Base-by-base conservation (phyloP, 1,284 basidiomycete species). In the Apiotrichum porosum region DNA sequence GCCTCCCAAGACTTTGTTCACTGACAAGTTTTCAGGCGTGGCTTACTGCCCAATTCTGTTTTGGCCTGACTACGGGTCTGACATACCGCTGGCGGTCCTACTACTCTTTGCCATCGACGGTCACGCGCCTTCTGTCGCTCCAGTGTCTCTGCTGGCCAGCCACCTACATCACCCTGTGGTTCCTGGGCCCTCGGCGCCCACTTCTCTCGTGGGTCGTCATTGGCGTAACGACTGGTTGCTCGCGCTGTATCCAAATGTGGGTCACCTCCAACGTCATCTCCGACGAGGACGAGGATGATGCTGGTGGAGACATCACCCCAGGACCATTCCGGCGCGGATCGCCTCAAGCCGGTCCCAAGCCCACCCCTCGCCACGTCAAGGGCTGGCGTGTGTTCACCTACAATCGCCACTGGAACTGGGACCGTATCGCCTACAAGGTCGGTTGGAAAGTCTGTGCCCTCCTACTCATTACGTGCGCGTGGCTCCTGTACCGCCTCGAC, bases 121-220 rank as follows among this genome's bases (percentile, higher is more conserved):
- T 75, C 19, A 69, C 72, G 37, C 71, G 74, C 8, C 63, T 75
- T 1, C 57, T 74, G 21, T 74, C 73, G 1, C 68, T 76, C 12
- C 74, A 76, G 58, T 72, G 72, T 35, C 67, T 76, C 42, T 76
- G 74, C 57, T 74, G 72, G 72, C 73, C 73, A 1, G 62, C 65
- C 26, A 76, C 74, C 4, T 71, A 69, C 52, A 49, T 72, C 21
- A 75, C 73, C 0, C 62, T 75, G 1, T 62, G 60, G 54, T 50
- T 70, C 22, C 61, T 75, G 6, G 74, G 74, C 14, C 50, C 62
- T 12, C 42, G 61, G 4, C 62, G 70, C 8, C 64, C 69, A 1
- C 58, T 75, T 5, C 58, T 74, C 31, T 69, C 68, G 3, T 76
- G 74, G 74, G 65, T 73, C n/a, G 68, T 72, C 10, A 74, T 76